phyloP scores from a whole-genome alignment of 169 alveolate genomes.

The Plasmodium gaboni region DNA sequence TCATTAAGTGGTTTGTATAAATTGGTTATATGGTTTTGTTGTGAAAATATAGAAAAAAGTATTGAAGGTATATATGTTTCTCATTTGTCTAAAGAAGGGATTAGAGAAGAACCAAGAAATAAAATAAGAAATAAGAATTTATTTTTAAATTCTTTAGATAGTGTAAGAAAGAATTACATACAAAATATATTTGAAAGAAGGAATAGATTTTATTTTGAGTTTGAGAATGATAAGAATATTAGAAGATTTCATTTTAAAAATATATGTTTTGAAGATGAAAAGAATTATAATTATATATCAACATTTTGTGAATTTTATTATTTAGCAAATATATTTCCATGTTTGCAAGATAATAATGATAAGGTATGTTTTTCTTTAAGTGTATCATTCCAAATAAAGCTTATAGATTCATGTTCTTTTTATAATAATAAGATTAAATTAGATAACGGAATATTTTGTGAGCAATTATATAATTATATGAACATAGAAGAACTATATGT shows the following conservation, averaged over 20 bases:
- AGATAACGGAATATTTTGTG: too few relatives aligned
- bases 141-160: neutral
- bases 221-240: conserved; percentile 31
- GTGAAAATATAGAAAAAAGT: conserved; percentile 19
- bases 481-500: neutral
- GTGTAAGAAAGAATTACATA: neutral
- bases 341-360: conserved; percentile 28
- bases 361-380: conserved; percentile 25
- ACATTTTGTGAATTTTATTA: conserved; percentile 61
- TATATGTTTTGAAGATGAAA: conserved; percentile 22
- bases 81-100: too few relatives aligned
- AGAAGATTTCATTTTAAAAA: conserved; percentile 22
- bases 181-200: neutral
- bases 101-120: too few relatives aligned
- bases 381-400: conserved; percentile 26
- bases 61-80: conserved; percentile 67
- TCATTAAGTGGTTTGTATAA: conserved; percentile 14
- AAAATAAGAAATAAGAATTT: too few relatives aligned
- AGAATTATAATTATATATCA: conserved; percentile 43
- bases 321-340: conserved; percentile 54
- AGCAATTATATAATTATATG: neutral
- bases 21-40: conserved; percentile 28
- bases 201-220: conserved; percentile 5
- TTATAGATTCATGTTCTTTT: neutral
- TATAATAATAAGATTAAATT: neutral